phyloP scores from a whole-genome alignment of 2,329 filamentous ascomycete species.

The Cylindrodendrum hubeiense region DNA sequence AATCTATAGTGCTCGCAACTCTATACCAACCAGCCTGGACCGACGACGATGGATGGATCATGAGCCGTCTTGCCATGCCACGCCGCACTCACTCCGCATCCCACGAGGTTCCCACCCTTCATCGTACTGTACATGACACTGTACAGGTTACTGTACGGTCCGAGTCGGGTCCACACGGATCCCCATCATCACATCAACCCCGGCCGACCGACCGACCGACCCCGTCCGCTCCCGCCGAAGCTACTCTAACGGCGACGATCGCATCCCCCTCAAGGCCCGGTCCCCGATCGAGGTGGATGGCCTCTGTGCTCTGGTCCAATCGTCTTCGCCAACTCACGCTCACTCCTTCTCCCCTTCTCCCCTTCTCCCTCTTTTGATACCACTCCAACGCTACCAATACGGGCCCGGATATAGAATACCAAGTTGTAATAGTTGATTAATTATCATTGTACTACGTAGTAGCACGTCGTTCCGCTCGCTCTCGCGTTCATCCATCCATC shows the following conservation, averaged over 20 bases:
- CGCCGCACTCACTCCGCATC: background rate
- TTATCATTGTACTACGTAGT: background rate
- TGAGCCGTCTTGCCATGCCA: background rate
- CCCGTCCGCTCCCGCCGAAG: constrained; percentile 12
- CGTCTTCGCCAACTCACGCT: background rate
- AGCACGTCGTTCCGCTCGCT: background rate
- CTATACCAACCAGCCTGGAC: background rate
- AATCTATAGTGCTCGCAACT: background rate
- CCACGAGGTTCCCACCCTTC: background rate
- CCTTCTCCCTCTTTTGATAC: background rate
- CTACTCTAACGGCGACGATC: constrained; percentile 27
- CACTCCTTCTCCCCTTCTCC: background rate
- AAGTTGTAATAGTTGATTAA: background rate
- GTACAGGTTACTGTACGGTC: background rate
- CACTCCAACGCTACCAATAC: background rate
- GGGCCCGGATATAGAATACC: background rate
- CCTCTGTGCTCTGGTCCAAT: background rate
- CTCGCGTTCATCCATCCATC: background rate
- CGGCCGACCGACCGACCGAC: constrained; percentile 11
- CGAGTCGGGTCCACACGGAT: background rate
- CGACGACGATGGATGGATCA: constrained; percentile 22
- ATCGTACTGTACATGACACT: background rate
- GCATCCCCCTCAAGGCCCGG: constrained; percentile 3
- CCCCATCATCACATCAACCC: constrained; percentile 4
- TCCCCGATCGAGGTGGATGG: constrained; percentile 1